Conservation (phyloP, 805 yeast genomes). For the Hanseniaspora nectarophila region DNA sequence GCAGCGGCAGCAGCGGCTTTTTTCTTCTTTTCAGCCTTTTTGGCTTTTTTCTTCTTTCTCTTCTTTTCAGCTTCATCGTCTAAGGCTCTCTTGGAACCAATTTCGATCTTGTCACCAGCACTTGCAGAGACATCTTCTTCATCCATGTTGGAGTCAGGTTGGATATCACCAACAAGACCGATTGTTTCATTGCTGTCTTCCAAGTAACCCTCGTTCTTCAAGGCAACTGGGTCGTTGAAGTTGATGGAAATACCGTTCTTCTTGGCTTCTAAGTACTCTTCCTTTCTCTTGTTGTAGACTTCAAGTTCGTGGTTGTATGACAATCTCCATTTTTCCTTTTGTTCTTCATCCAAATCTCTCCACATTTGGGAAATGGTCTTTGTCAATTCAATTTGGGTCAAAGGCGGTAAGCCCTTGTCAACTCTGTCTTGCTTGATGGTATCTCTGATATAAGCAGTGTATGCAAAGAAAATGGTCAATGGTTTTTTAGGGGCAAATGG, state of each 20-base stretch:
- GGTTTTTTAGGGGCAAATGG: constrained; percentile 97
- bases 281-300: constrained; percentile 36
- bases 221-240: constrained; percentile 31
- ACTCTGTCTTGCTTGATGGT: constrained; percentile 57
- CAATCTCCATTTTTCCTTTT: constrained; percentile 61
- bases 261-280: constrained; percentile 36
- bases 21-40: constrained; percentile 14
- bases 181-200: not conserved
- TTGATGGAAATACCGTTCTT: constrained; percentile 30
- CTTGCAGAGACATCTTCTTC: not conserved
- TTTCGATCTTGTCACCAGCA: not conserved
- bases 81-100: constrained; percentile 9
- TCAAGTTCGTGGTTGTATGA: constrained; percentile 36
- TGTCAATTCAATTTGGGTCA: constrained; percentile 66
- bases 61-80: constrained; percentile 14
- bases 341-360: constrained; percentile 58
- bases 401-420: constrained; percentile 45
- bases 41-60: constrained; percentile 14
- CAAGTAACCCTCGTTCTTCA: constrained; percentile 22
- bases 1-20: constrained; percentile 13
- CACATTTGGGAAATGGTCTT: constrained; percentile 68
- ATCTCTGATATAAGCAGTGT: constrained; percentile 62
- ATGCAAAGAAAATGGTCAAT: constrained; percentile 71
- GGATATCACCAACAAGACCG: constrained; percentile 24
- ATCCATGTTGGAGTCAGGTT: constrained; percentile 31